A percentile compares a stretch with the other conserved stretches of the same genome.
These are phyloP conservation scores for Amesomyces nigricolor DNA, from an alignment of 2,329 filamentous ascomycete genomes.

Conservation along the genomic window DNA sequence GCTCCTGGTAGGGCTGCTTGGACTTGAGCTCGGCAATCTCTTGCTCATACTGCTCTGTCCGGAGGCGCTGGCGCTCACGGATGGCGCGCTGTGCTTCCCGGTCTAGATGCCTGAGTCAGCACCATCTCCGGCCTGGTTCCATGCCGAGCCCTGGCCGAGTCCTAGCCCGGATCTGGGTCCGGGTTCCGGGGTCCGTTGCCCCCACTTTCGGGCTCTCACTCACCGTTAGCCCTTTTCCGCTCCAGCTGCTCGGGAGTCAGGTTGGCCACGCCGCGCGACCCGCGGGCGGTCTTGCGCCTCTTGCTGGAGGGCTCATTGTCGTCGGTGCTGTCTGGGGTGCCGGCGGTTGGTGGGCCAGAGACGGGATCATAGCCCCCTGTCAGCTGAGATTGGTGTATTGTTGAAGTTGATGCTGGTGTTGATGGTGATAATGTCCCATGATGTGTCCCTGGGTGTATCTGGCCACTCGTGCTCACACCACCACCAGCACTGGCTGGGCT, in stretches of 20 bases:
- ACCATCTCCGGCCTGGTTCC: background rate
- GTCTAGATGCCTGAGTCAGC: conserved; percentile 43
- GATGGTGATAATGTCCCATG: background rate
- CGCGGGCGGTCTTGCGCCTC: conserved; percentile 42
- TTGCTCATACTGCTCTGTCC: conserved; percentile 69
- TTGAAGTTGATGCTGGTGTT: background rate
- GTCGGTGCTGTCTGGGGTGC: background rate
- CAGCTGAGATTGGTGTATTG: no score
- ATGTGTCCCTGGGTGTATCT: no score
- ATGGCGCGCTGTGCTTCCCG: conserved; percentile 83
- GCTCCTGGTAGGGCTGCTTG: conserved; percentile 77
- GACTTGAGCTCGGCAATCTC: conserved; percentile 70
- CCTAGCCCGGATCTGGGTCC: background rate
- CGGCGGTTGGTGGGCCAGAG: background rate
- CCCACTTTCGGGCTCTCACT: conserved; percentile 22
- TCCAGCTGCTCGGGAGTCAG: conserved; percentile 69
- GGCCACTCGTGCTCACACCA: no score
- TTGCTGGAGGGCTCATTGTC: conserved; percentile 29
- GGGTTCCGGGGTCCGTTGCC: background rate
- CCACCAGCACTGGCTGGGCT: no score
- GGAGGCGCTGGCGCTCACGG: conserved; percentile 71
- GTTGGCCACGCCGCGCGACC: conserved; percentile 51
- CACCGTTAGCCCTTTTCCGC: conserved; percentile 58
- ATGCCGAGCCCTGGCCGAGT: no score
- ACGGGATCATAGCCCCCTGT: background rate